Conservation (phyloP, 2,329 filamentous ascomycete genomes). For the Cladosporium austrohemisphaericum region DNA sequence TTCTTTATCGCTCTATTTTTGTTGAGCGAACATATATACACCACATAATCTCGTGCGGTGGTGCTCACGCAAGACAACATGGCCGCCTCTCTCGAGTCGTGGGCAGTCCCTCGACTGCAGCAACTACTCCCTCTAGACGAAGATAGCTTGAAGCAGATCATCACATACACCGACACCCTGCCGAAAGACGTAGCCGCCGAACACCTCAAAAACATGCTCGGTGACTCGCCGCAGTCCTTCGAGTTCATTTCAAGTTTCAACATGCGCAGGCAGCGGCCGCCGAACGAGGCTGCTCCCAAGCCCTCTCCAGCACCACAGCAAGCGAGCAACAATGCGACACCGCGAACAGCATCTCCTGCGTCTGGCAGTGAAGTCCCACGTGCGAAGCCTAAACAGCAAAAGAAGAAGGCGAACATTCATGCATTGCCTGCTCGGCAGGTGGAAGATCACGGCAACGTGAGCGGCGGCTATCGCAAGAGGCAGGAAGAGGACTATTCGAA, state of each 20-base stretch:
- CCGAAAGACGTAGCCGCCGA: constrained; percentile 74
- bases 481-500: constrained; percentile 70
- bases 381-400: constrained; percentile 33
- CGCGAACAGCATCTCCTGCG: constrained; percentile 21
- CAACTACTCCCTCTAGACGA: constrained; percentile 81
- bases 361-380: constrained; percentile 24
- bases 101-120: constrained; percentile 68
- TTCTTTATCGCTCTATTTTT: no score
- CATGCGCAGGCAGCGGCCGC: constrained; percentile 50
- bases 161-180: constrained; percentile 75
- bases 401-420: constrained; percentile 41
- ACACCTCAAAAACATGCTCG: constrained; percentile 83
- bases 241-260: constrained; percentile 76
- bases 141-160: constrained; percentile 75
- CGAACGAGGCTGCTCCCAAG: constrained; percentile 20
- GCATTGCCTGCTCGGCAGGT: constrained; percentile 39
- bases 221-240: constrained; percentile 71
- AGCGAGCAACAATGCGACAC: constrained; percentile 7
- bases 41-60: no score
- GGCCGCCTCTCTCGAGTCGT: constrained; percentile 34
- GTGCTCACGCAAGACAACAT: constrained; percentile 16
- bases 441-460: constrained; percentile 60
- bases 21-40: no score
- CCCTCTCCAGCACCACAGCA: constrained; percentile 5
- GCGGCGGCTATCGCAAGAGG: constrained; percentile 74